A percentile compares a stretch with the other conserved stretches of the same genome.
Conservation (phyloP, 345 rosid genomes). For the Rhizophora mangle region DNA sequence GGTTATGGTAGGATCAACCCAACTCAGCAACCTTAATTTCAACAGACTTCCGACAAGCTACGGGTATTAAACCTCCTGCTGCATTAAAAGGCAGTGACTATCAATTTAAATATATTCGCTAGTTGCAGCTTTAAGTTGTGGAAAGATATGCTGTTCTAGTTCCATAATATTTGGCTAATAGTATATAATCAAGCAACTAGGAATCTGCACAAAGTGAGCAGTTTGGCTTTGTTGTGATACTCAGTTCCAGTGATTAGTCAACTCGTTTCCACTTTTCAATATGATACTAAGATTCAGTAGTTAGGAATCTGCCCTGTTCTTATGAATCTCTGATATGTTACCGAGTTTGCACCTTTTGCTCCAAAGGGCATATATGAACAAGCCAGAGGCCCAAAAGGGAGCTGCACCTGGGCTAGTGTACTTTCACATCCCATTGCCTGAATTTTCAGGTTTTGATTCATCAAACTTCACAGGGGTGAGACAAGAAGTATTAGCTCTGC, state of each 20-base stretch:
- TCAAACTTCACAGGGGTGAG: slow-evolving; percentile 65
- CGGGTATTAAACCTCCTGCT: slow-evolving; percentile 38
- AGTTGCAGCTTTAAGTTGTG: background rate
- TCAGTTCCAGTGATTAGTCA: too few species aligned
- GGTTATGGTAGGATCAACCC: slow-evolving; percentile 89
- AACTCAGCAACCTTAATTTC: slow-evolving; percentile 79
- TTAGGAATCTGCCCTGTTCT: too few species aligned
- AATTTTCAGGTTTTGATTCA: slow-evolving; percentile 50
- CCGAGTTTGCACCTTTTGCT: background rate
- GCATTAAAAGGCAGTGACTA: background rate
- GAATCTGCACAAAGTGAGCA: background rate
- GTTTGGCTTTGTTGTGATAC: too few species aligned
- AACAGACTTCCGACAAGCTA: slow-evolving; percentile 64
- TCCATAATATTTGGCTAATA: background rate
- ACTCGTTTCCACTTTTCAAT: too few species aligned
- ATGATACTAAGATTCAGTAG: too few species aligned
- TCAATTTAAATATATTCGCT: background rate
- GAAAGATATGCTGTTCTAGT: background rate
- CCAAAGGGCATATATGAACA: slow-evolving; percentile 56
- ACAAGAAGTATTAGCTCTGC: slow-evolving; percentile 74
- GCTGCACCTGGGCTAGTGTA: slow-evolving; percentile 83
- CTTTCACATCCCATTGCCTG: slow-evolving; percentile 91
- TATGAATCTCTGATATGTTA: too few species aligned
- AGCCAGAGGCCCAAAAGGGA: slow-evolving; percentile 53
- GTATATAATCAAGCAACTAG: background rate